These are phyloP conservation scores for Wallemia hederae DNA, from an alignment of 1,284 basidiomycete species.

Conservation along the genomic window DNA sequence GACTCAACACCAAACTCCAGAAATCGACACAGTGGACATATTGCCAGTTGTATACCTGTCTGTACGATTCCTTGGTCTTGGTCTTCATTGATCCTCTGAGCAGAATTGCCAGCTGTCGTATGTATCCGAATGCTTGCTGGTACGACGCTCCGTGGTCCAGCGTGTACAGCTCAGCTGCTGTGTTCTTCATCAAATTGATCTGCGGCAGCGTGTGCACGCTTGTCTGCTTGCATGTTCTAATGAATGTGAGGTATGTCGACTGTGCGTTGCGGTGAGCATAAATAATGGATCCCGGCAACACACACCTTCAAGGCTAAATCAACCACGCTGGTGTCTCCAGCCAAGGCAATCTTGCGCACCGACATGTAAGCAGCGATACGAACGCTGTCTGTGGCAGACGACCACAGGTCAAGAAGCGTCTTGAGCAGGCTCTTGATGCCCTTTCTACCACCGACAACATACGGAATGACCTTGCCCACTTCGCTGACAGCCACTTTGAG, in stretches of 20 bases:
- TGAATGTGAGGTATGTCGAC: constrained; percentile 57
- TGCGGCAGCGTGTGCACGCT: constrained; percentile 64
- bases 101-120: constrained; percentile 81
- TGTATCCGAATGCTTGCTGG: constrained; percentile 88
- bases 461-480: constrained; percentile 60
- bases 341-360: constrained; percentile 46
- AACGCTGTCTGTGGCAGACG: constrained; percentile 44
- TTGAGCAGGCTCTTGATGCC: constrained; percentile 57
- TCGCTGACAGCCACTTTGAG: constrained; percentile 46
- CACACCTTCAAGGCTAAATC: constrained; percentile 65
- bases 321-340: constrained; percentile 48
- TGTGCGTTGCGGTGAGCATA: constrained; percentile 12
- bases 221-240: constrained; percentile 49
- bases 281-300: constrained; percentile 1
- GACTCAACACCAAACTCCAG: constrained; percentile 68
- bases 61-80: constrained; percentile 63
- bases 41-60: constrained; percentile 95
- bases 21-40: constrained; percentile 89
- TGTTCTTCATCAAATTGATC: constrained; percentile 94
- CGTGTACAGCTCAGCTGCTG: constrained; percentile 70
- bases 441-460: constrained; percentile 51
- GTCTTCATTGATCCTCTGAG: constrained; percentile 71
- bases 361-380: constrained; percentile 70
- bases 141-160: constrained; percentile 40
- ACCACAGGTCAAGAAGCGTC: constrained; percentile 62